Conservation (phyloP, 129 eudicot species). For the Helianthus tuberosus region DNA sequence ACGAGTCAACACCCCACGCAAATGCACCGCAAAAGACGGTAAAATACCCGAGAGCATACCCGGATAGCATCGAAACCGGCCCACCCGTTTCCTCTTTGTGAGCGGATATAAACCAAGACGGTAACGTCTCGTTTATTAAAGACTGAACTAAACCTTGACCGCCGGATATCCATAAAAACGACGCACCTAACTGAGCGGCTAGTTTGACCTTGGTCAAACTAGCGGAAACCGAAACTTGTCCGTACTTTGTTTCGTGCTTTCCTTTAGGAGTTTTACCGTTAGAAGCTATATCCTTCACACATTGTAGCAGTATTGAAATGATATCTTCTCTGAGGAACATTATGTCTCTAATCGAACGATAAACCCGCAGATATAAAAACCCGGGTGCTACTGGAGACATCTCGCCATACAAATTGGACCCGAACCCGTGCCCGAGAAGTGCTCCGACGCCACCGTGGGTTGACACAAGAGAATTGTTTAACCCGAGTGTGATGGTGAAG, state of each 20-base stretch:
- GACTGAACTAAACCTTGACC: constrained; percentile 73
- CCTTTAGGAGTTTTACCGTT: constrained; percentile 47
- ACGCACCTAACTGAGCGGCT: constrained; percentile 86
- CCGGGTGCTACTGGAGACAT: constrained; percentile 97
- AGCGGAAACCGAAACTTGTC: constrained; percentile 70
- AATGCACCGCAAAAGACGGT: constrained; percentile 76
- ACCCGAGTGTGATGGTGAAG: constrained; percentile 73
- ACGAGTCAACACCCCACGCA: constrained; percentile 78
- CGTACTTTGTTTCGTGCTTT: constrained; percentile 54
- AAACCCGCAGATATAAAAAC: constrained; percentile 74
- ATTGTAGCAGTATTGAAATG: constrained; percentile 65
- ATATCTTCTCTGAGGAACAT: constrained; percentile 84
- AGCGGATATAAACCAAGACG: constrained; percentile 91
- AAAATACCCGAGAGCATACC: constrained; percentile 84
- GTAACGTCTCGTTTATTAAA: constrained; percentile 72
- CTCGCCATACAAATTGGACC: constrained; percentile 67
- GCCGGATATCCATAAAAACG: constrained; percentile 72
- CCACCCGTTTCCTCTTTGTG: constrained; percentile 54
- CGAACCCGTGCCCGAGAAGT: constrained; percentile 93
- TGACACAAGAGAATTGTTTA: constrained; percentile 48
- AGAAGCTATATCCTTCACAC: constrained; percentile 70
- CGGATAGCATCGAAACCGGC: constrained; percentile 61
- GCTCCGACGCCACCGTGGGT: constrained; percentile 82
- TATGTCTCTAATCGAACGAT: constrained; percentile 71
- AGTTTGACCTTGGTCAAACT: constrained; percentile 74